These are phyloP conservation scores for Cicer bijugum DNA, from an alignment of 306 rosid species.

Conservation along the genomic window DNA sequence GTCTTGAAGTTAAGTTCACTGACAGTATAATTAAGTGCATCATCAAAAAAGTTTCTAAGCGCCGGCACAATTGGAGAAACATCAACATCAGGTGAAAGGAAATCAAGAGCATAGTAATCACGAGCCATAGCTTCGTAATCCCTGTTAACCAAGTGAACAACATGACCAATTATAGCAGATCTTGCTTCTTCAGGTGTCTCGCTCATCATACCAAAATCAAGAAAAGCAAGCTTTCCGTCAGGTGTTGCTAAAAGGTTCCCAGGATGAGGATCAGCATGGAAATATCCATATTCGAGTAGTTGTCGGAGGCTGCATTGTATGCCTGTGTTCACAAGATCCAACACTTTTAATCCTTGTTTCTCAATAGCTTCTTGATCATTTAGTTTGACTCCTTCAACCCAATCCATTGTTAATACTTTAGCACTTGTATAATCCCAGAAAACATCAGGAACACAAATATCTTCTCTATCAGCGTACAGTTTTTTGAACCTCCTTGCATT, in stretches of 20 bases:
- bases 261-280: constrained; percentile 97
- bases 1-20: constrained; percentile 97
- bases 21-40: constrained; percentile 82
- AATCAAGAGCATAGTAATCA: constrained; percentile 88
- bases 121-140: constrained; percentile 97
- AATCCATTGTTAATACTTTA: constrained; percentile 90
- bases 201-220: constrained; percentile 97
- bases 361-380: constrained; percentile 87
- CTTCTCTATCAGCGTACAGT: constrained; percentile 86
- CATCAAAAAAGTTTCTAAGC: constrained; percentile 82
- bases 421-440: constrained; percentile 89
- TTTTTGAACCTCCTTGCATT: constrained; percentile 87
- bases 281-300: constrained; percentile 91
- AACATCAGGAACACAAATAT: constrained; percentile 83
- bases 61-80: constrained; percentile 92
- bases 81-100: constrained; percentile 78
- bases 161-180: constrained; percentile 89
- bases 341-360: constrained; percentile 80
- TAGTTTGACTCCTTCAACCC: constrained; percentile 90
- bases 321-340: constrained; percentile 84
- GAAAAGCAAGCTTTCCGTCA: constrained; percentile 91
- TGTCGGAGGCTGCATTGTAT: constrained; percentile 95
- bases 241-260: constrained; percentile 94
- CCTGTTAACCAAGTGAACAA: constrained; percentile 93
- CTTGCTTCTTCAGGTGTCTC: constrained; percentile 96